A percentile compares a stretch with the other conserved stretches of the same genome.
Evolutionary conservation across 257 asterid genomes (phyloP).

Genomic region (Paraleonurus japonicus): DNA sequence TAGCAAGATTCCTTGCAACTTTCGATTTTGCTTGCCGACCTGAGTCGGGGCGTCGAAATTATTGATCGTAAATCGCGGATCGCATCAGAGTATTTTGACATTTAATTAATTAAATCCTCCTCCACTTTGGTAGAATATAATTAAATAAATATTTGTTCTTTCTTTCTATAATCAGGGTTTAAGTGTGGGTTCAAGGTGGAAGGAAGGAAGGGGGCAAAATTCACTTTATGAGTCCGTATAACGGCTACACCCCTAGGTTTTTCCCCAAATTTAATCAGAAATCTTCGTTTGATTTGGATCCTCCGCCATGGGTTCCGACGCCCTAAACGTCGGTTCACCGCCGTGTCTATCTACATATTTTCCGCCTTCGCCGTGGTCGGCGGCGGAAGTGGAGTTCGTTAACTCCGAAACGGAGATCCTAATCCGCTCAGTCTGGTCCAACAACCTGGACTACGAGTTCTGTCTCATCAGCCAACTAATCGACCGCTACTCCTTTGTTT

Average conservation of each 20-base stretch:
- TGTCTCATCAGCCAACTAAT: conserved; percentile 34
- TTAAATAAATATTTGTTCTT: too few relatives aligned
- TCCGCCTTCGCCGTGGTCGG: not conserved
- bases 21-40: too few relatives aligned
- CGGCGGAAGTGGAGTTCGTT: conserved; percentile 9
- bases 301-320: conserved; percentile 32
- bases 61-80: too few relatives aligned
- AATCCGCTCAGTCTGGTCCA: conserved; percentile 52
- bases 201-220: not conserved
- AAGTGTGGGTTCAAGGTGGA: conserved; percentile 1
- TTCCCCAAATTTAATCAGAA: conserved; percentile 23
- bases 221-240: not conserved
- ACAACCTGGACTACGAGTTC: conserved; percentile 44
- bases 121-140: too few relatives aligned
- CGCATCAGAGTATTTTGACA: too few relatives aligned
- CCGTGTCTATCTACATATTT: conserved; percentile 7
- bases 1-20: too few relatives aligned
- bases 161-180: too few relatives aligned
- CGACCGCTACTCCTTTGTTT: conserved; percentile 38
- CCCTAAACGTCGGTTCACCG: conserved; percentile 28
- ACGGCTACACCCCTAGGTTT: conserved; percentile 26
- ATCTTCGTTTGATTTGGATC: conserved; percentile 29
- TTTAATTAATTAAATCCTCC: too few relatives aligned
- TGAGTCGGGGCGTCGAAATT: too few relatives aligned
- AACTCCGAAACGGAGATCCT: conserved; percentile 25